A percentile compares a stretch with the other conserved stretches of the same genome.
Conservation (phyloP, 2,329 filamentous ascomycete species). For the Cordyceps cateniannulata region DNA sequence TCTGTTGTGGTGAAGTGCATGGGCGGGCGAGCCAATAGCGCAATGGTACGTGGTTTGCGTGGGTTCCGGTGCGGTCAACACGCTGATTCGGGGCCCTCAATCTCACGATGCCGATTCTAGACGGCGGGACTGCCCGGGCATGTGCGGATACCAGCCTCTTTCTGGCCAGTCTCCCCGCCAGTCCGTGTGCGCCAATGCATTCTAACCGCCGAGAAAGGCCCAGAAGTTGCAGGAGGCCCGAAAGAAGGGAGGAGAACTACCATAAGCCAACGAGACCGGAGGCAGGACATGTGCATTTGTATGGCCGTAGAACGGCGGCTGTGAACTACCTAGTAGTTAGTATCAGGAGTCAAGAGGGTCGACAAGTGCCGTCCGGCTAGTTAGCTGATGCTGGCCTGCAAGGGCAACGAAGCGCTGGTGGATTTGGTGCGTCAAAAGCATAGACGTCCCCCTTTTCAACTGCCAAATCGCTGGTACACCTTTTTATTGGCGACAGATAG, state of each 20-base stretch:
- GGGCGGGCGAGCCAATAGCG: neutral
- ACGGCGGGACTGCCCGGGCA: conserved; percentile 4
- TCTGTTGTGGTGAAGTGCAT: neutral
- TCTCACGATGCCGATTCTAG: conserved; percentile 14
- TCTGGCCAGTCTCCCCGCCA: conserved; percentile 1
- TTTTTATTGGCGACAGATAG: neutral
- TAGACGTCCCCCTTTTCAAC: neutral
- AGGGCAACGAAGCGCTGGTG: neutral
- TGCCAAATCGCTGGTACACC: neutral
- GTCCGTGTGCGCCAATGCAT: neutral
- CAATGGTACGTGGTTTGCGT: neutral
- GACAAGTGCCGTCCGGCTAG: neutral
- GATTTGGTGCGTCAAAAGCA: neutral
- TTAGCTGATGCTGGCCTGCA: too few relatives aligned
- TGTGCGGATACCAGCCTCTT: conserved; percentile 6
- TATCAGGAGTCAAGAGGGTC: neutral
- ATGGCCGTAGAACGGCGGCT: neutral
- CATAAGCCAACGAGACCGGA: conserved; percentile 7
- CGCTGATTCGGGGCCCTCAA: conserved; percentile 1
- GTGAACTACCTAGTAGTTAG: neutral
- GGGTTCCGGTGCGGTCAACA: neutral
- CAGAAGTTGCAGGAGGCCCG: neutral
- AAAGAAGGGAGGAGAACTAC: neutral
- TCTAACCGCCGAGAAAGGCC: neutral
- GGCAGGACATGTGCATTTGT: conserved; percentile 6